Percentiles rank a stretch among this genome's conserved stretches.
Conservation (phyloP, 2,329 filamentous ascomycete genomes). For the Talaromyces sp. region DNA sequence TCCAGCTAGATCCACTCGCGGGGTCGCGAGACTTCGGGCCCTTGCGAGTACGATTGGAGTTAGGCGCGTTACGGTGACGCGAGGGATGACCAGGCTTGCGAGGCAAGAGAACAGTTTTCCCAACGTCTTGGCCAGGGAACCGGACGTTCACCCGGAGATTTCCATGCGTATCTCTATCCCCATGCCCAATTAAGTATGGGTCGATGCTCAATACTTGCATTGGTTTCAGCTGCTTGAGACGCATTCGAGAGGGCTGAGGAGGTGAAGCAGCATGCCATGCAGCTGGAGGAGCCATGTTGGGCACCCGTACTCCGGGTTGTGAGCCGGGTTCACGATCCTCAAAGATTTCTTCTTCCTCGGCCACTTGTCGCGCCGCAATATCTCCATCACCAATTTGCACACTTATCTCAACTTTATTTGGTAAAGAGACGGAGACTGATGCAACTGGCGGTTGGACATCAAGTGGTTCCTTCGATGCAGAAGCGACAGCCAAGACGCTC, state of each 20-base stretch:
- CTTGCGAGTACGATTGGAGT: constrained; percentile 35
- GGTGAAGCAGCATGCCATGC: constrained; percentile 63
- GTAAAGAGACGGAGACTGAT: constrained; percentile 73
- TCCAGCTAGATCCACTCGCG: neutral
- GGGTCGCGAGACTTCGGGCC: constrained; percentile 34
- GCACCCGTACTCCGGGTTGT: constrained; percentile 70
- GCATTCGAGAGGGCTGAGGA: constrained; percentile 36
- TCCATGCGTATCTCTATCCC: constrained; percentile 42
- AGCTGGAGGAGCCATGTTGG: constrained; percentile 62
- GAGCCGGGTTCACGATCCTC: constrained; percentile 81
- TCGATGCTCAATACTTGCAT: constrained; percentile 56
- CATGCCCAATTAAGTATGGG: constrained; percentile 43
- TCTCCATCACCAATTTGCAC: constrained; percentile 48
- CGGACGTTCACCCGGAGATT: constrained; percentile 47
- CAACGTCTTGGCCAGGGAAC: constrained; percentile 50
- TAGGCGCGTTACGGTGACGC: constrained; percentile 32
- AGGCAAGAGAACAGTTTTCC: constrained; percentile 45
- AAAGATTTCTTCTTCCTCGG: constrained; percentile 78
- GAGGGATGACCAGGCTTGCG: constrained; percentile 33
- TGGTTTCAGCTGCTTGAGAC: constrained; percentile 56
- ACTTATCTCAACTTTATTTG: constrained; percentile 41
- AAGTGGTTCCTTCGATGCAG: constrained; percentile 67
- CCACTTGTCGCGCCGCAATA: constrained; percentile 67
- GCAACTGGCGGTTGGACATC: constrained; percentile 58
- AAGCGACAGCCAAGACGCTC: constrained; percentile 62